Evolutionary conservation across 2,329 filamentous ascomycete genomes (phyloP).

Genomic region (Diaporthe amygdali): DNA sequence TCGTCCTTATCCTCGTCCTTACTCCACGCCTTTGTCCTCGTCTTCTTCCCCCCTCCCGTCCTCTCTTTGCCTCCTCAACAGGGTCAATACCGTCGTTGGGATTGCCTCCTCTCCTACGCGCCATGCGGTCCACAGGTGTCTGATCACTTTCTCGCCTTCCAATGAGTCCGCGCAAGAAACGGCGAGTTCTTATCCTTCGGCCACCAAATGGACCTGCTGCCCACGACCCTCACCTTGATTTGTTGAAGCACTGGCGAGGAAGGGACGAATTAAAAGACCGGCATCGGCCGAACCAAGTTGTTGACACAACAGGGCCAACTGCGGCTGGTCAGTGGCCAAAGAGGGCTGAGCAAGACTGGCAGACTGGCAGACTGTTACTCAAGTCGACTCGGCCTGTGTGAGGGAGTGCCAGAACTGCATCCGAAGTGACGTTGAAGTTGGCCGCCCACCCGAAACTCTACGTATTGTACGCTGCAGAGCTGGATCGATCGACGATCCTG

Average conservation of each 20-base stretch:
- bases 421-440: not conserved
- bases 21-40: not conserved
- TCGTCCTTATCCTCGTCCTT: not conserved
- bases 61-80: not conserved
- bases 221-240: not conserved
- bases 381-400: slow-evolving; percentile 3
- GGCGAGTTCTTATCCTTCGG: slow-evolving; percentile 3
- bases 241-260: slow-evolving; percentile 5
- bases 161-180: slow-evolving; percentile 10
- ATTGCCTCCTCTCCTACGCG: not conserved
- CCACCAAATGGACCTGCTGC: slow-evolving; percentile 11
- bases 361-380: not conserved
- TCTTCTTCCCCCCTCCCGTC: not conserved
- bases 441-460: slow-evolving; percentile 4
- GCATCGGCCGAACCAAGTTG: not conserved
- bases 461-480: not conserved
- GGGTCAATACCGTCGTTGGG: not conserved
- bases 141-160: not conserved
- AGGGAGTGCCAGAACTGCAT: not conserved
- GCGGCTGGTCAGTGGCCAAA: not conserved
- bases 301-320: not conserved
- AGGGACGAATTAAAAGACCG: not conserved
- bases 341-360: slow-evolving; percentile 2
- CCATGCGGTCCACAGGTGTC: slow-evolving; percentile 12
- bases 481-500: not conserved